phyloP scores from a whole-genome alignment of 2,329 filamentous ascomycete species.

The Arthrobotrys iridis region DNA sequence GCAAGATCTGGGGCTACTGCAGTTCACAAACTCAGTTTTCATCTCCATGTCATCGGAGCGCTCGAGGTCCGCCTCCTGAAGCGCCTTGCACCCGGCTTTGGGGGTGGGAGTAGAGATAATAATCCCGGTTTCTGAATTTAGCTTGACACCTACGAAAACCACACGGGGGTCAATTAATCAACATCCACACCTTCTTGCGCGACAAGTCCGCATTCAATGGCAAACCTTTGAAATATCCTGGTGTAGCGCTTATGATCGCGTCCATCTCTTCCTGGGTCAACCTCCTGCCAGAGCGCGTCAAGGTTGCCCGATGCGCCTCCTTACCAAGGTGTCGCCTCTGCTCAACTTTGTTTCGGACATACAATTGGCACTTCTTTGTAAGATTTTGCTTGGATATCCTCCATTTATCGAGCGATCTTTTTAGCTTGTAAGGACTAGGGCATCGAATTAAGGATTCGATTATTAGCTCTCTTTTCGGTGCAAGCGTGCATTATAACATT shows the following conservation, averaged over 20 bases:
- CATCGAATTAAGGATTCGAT: not conserved
- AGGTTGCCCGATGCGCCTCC: not conserved
- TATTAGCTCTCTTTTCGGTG: not conserved
- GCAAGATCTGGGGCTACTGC: not conserved
- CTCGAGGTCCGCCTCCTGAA: not conserved
- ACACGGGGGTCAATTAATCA: not conserved
- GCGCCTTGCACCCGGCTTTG: not conserved
- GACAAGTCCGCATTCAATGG: not conserved
- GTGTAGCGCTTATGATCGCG: not conserved
- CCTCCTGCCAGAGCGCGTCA: not conserved
- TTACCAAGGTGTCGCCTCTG: not conserved
- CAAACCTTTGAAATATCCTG: not conserved
- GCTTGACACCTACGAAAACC: not conserved
- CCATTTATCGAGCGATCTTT: slow-evolving; percentile 4
- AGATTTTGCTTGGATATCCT: slow-evolving; percentile 2
- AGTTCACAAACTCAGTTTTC: not conserved
- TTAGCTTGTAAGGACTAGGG: slow-evolving; percentile 7
- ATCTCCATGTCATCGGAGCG: not conserved
- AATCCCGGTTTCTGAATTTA: not conserved
- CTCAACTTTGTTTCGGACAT: not conserved
- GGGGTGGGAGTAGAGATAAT: slow-evolving; percentile 9
- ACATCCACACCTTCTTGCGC: not conserved
- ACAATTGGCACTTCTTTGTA: slow-evolving; percentile 15
- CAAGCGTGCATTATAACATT: not conserved
- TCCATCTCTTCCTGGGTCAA: not conserved